These are phyloP conservation scores for Russula ochroleuca DNA, from an alignment of 768 basidiomycete genomes.

Conservation along the genomic window DNA sequence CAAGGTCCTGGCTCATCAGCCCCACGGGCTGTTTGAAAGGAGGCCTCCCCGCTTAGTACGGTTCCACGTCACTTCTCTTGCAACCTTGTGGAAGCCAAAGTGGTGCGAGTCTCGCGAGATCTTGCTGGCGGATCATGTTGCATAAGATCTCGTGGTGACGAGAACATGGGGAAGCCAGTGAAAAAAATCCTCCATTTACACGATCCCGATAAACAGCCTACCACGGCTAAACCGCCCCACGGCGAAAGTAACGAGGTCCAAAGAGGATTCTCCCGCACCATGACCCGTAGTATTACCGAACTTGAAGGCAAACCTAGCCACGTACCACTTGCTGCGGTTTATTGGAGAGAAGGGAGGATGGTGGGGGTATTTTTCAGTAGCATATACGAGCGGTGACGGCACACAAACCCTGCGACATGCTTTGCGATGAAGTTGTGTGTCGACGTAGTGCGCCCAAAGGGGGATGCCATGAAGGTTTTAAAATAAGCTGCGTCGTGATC, in stretches of 20 bases:
- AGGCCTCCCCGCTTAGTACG: not conserved
- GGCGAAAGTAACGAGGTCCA: not conserved
- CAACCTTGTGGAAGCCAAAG: not conserved
- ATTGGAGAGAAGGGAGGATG: not conserved
- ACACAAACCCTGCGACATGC: not conserved
- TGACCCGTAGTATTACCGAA: not conserved
- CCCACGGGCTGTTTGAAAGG: not conserved
- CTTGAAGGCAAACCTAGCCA: not conserved
- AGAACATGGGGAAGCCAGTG: not conserved
- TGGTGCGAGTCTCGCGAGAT: not conserved
- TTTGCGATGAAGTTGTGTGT: not conserved
- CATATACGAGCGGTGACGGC: not conserved
- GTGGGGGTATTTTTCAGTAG: not conserved
- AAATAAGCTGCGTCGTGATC: not conserved
- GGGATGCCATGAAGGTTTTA: not conserved
- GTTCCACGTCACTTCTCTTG: not conserved
- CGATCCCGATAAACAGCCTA: not conserved
- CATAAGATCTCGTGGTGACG: not conserved
- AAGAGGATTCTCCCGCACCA: not conserved
- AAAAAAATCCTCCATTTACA: slow-evolving; percentile 9
- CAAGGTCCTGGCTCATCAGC: not conserved
- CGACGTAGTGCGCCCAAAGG: not conserved
- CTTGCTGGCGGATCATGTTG: not conserved
- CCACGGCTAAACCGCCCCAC: not conserved
- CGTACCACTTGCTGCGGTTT: not conserved